Conservation (phyloP, 1,284 basidiomycete genomes). For the Boletus sp. region DNA sequence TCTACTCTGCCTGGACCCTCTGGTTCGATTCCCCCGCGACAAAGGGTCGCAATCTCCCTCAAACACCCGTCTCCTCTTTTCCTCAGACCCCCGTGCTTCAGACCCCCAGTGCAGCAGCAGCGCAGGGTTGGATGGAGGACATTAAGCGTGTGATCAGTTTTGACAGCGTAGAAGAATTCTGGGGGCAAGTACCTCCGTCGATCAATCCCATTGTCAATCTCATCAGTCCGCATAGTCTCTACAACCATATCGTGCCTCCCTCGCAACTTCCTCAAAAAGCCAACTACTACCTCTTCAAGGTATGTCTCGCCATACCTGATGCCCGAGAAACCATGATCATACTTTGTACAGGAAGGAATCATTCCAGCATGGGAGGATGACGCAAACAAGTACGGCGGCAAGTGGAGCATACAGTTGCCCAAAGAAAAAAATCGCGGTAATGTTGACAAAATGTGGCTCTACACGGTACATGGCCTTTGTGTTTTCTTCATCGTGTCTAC, state of each 20-base stretch:
- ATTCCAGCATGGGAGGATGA: slow-evolving; percentile 97
- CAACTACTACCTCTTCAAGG: slow-evolving; percentile 99
- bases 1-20: slow-evolving; percentile 92
- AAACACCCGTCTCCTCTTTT: slow-evolving; percentile 76
- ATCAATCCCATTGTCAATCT: slow-evolving; percentile 8
- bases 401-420: slow-evolving; percentile 98
- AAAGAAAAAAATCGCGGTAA: slow-evolving; percentile 84
- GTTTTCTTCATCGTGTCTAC: slow-evolving; percentile 2
- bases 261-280: slow-evolving; percentile 91
- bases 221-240: slow-evolving; percentile 53
- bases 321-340: slow-evolving; percentile 7
- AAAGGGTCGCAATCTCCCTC: slow-evolving; percentile 82
- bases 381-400: slow-evolving; percentile 94
- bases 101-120: slow-evolving; percentile 64
- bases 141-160: slow-evolving; percentile 93
- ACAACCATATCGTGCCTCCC: slow-evolving; percentile 98
- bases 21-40: slow-evolving; percentile 94
- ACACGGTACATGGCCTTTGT: slow-evolving; percentile 63
- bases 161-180: slow-evolving; percentile 95
- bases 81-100: slow-evolving; percentile 68
- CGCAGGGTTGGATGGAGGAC: slow-evolving; percentile 94
- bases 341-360: slow-evolving; percentile 70
- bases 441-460: slow-evolving; percentile 97
- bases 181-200: slow-evolving; percentile 63
- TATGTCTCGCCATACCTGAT: slow-evolving; percentile 23